Percentiles rank a stretch among this genome's conserved stretches.
Conservation (phyloP, 257 asterid species). For the Knoxia roxburghii region DNA sequence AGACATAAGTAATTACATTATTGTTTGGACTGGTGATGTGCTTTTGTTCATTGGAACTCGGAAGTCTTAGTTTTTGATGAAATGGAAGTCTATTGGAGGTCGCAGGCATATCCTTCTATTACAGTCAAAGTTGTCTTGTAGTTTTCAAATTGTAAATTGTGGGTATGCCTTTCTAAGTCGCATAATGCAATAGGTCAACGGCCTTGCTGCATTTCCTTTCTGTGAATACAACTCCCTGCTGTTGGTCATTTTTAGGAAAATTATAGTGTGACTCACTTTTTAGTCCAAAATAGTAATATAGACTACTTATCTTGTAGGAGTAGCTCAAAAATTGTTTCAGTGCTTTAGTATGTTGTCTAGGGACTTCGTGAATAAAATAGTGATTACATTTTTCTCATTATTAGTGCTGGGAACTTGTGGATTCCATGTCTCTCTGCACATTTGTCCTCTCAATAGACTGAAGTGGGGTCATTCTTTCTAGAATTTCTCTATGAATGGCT, state of each 20-base stretch:
- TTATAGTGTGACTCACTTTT: background rate
- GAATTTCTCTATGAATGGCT: too few species aligned
- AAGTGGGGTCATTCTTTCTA: background rate
- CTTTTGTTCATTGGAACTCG: background rate
- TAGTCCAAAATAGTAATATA: background rate
- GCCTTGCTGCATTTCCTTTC: background rate
- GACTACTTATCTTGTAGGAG: background rate
- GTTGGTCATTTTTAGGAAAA: background rate
- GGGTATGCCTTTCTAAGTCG: background rate
- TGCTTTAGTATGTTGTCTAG: background rate
- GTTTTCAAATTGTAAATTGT: background rate
- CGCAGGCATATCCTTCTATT: background rate
- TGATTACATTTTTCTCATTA: background rate
- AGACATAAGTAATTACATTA: background rate
- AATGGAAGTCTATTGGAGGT: background rate
- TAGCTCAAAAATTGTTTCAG: background rate
- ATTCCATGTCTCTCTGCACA: too few species aligned
- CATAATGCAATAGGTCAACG: background rate
- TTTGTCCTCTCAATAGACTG: background rate
- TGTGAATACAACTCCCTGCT: background rate
- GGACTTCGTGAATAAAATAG: too few species aligned
- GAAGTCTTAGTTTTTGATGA: too few species aligned
- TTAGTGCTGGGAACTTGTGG: background rate
- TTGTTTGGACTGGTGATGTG: background rate
- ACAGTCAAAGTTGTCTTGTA: background rate